Percentiles rank a stretch among this genome's conserved stretches.
Evolutionary conservation across 352 stramenopile species (phyloP).

Genomic region (Blastocystis sp.): DNA sequence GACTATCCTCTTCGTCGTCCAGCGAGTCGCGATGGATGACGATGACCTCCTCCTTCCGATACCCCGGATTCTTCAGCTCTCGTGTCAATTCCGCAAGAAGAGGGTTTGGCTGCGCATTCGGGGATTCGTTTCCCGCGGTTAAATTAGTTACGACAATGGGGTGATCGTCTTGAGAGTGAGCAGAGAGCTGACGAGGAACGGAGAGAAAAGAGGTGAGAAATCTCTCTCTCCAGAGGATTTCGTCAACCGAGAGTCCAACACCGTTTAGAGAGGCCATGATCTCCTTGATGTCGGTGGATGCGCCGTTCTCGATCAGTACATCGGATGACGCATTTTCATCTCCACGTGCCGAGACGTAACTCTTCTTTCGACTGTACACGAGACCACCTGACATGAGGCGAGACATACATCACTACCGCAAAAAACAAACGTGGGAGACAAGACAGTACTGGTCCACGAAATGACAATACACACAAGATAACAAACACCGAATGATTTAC

Average conservation of each 20-base stretch:
- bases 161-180: background rate
- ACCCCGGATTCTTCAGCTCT: background rate
- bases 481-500: conserved; percentile 14
- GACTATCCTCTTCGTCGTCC: background rate
- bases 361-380: background rate
- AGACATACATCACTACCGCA: background rate
- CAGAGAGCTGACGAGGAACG: background rate
- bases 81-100: conserved; percentile 1
- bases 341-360: background rate
- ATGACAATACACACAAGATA: conserved; percentile 44
- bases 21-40: conserved; percentile 16
- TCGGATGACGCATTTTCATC: background rate
- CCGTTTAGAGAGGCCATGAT: background rate
- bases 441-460: conserved; percentile 20
- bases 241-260: conserved; percentile 7
- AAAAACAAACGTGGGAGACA: conserved; percentile 39
- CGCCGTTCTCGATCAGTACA: background rate
- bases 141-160: background rate
- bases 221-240: conserved; percentile 38
- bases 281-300: background rate
- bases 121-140: background rate
- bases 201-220: background rate
- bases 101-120: background rate
- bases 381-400: background rate
- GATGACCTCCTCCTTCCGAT: background rate